Evolutionary conservation across 2,329 filamentous ascomycete species (phyloP), one percentile per base, ranked within the genome.

Genomic region (Colletotrichum lupini): DNA sequence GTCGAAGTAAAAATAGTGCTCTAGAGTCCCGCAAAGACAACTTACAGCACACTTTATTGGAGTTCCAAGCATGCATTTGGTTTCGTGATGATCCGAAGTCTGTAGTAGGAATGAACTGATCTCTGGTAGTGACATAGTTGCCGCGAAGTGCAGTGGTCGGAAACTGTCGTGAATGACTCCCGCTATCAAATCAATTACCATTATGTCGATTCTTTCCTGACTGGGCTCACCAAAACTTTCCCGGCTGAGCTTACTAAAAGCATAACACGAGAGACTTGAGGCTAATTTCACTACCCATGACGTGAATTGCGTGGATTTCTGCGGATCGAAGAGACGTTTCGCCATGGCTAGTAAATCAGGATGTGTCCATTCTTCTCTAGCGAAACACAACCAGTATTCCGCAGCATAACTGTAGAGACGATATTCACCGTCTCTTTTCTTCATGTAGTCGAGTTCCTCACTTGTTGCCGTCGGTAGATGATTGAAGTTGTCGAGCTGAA

Each of bases 191-290:
- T 14, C 2, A 5, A 53, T 0, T 35, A 2, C 9, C 8, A 3
- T 4, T 2, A 11, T 4, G 11, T 32, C 1, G 3, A 32, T 11
- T 0, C 1, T 1, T 11, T 32, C 30, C 30, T 11, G 30, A 11
- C 9, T 4, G 30, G 0, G 0, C 1, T 4, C 9, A 8, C 0
- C 2, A 11, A 52, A n/a, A n/a, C 1, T 1, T 11, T 32, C 30
- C 30, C 4, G 30, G 4, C 9, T 4, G 30, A 1, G 0, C 1
- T 4, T 3, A 8, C 0, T 0, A 11, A 52, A 19, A 22, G 7
- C 2, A 2, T 0, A 6, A n/a, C 0, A 4, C 19, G 7, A 52
- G 7, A 52, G 2, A n/a, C 12, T 7, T 1, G 3, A n/a, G 19
- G 9, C n/a, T 24, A 14, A 53, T 5, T 3, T 53, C 12, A 1